These are phyloP conservation scores for Cicer yamashitae DNA, from an alignment of 306 rosid species.

Conservation along the genomic window DNA sequence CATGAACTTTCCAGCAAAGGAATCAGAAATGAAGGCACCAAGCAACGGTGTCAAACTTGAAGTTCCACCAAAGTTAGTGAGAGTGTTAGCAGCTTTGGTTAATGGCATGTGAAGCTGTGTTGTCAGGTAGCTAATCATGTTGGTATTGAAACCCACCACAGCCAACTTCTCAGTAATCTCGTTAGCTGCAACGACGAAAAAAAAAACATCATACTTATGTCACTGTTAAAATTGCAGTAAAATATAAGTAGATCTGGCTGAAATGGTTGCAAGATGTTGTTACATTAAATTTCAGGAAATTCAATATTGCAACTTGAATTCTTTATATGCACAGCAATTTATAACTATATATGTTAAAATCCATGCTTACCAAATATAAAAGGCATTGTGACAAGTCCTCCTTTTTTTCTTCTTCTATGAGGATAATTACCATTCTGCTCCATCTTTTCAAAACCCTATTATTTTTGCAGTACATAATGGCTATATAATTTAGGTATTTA, in stretches of 20 bases:
- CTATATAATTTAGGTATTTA: conserved; percentile 50
- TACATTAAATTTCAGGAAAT: too few species aligned
- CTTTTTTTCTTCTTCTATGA: conserved; percentile 58
- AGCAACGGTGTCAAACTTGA: conserved; percentile 88
- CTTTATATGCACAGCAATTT: too few species aligned
- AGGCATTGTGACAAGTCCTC: conserved; percentile 92
- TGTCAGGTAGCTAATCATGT: conserved; percentile 91
- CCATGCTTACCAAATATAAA: conserved; percentile 80
- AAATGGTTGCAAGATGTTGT: too few species aligned
- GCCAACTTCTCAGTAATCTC: conserved; percentile 91
- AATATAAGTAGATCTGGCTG: too few species aligned
- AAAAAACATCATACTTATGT: not conserved
- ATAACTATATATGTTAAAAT: too few species aligned
- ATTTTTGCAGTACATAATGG: conserved; percentile 25
- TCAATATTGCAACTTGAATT: too few species aligned
- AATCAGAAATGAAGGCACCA: conserved; percentile 90
- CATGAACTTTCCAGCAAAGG: conserved; percentile 85
- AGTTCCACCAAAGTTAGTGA: conserved; percentile 85
- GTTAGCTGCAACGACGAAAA: conserved; percentile 59
- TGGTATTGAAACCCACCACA: conserved; percentile 83
- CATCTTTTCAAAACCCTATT: conserved; percentile 46
- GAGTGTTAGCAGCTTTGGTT: conserved; percentile 89
- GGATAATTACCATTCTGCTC: conserved; percentile 45
- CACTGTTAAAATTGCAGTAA: too few species aligned
- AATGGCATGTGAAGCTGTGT: conserved; percentile 82